Evolutionary conservation across 176 grass and related monocot species (phyloP).

Genomic region (Carex kokanica): DNA sequence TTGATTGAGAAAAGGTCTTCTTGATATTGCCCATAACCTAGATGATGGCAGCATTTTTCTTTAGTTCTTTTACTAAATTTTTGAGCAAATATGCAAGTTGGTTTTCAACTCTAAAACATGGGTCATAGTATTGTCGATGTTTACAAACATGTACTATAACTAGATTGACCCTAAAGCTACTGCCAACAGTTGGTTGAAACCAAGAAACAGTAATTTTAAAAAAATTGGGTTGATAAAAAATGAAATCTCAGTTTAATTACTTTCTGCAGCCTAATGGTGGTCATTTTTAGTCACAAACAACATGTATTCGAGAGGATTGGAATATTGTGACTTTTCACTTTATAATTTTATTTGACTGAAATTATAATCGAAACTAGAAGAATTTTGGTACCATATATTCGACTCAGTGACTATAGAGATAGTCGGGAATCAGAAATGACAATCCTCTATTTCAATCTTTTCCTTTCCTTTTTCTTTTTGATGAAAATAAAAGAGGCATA

Average conservation of each 20-base stretch:
- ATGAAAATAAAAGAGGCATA: no score
- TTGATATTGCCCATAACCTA: not conserved
- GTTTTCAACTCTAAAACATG: not conserved
- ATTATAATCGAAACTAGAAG: not conserved
- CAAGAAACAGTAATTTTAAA: not conserved
- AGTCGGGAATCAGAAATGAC: no score
- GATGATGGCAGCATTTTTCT: not conserved
- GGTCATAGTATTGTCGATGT: no score
- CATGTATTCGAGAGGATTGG: not conserved
- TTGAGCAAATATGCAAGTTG: not conserved
- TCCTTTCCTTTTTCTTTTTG: no score
- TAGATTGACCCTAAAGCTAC: not conserved
- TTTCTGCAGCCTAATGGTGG: not conserved
- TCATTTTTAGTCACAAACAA: not conserved
- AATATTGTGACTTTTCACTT: not conserved
- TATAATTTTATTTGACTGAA: not conserved
- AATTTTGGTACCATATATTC: not conserved
- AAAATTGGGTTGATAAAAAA: not conserved
- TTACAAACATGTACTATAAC: no score
- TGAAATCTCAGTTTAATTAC: not conserved
- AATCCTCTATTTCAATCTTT: no score
- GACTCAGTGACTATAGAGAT: no score
- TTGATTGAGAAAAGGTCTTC: not conserved
- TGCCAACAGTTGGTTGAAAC: not conserved
- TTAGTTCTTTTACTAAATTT: not conserved